Evolutionary conservation across 2,329 filamentous ascomycete species (phyloP).

Genomic region (Proliferodiscus dingleyae): DNA sequence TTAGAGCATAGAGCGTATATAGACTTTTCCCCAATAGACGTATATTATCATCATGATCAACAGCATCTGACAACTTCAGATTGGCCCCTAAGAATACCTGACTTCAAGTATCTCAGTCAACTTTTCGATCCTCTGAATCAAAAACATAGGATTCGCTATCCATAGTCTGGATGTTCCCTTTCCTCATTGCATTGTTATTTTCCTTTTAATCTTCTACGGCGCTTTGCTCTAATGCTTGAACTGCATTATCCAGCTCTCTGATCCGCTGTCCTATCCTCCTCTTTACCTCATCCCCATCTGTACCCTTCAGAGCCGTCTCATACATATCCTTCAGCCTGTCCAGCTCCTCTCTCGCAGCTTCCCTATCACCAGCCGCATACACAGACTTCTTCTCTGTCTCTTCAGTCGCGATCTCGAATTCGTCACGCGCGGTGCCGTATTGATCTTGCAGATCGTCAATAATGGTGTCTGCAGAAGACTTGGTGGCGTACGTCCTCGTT

Average conservation of each 20-base stretch:
- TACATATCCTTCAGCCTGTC: conserved; percentile 33
- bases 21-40: conserved; percentile 1
- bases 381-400: conserved; percentile 40
- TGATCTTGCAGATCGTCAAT: conserved; percentile 28
- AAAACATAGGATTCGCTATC: not conserved
- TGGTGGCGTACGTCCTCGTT: conserved; percentile 9
- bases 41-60: too few species aligned
- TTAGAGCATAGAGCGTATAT: conserved; percentile 5
- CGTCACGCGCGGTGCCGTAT: conserved; percentile 41
- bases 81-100: too few species aligned
- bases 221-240: conserved; percentile 38
- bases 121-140: not conserved
- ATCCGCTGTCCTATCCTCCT: conserved; percentile 40
- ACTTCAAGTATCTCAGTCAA: too few species aligned
- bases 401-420: conserved; percentile 45
- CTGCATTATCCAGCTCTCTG: conserved; percentile 41
- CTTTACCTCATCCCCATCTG: conserved; percentile 38
- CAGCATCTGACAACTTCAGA: too few species aligned
- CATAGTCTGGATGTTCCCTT: not conserved
- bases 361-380: conserved; percentile 42
- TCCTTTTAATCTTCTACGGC: conserved; percentile 32
- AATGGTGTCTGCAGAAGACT: conserved; percentile 21
- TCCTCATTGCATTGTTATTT: not conserved
- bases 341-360: conserved; percentile 41
- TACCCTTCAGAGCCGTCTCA: conserved; percentile 30